phyloP scores from a whole-genome alignment of 768 basidiomycete genomes.

The Candolleomyces efflorescens region DNA sequence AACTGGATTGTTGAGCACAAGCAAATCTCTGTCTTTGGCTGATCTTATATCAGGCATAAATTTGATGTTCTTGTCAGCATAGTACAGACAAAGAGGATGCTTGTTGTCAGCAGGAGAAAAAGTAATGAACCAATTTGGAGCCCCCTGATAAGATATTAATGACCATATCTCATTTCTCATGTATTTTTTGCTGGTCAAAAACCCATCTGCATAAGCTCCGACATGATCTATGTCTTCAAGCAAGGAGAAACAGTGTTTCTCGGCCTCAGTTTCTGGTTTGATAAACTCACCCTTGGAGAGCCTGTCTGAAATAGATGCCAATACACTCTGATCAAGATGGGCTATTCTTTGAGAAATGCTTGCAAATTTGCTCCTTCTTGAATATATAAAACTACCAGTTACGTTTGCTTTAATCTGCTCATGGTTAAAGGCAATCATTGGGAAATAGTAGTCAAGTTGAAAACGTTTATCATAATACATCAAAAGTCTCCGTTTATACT shows the following conservation, averaged over 20 bases:
- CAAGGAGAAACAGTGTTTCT: slow-evolving; percentile 30
- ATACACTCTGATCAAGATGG: slow-evolving; percentile 16
- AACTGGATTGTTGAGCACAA: not conserved
- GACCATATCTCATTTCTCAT: slow-evolving; percentile 30
- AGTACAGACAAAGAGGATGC: slow-evolving; percentile 31
- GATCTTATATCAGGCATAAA: slow-evolving; percentile 17
- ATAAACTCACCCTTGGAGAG: slow-evolving; percentile 21
- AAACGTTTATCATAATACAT: slow-evolving; percentile 34
- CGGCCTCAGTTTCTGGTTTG: slow-evolving; percentile 22
- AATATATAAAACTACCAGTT: slow-evolving; percentile 22
- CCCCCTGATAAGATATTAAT: slow-evolving; percentile 16
- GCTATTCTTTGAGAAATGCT: slow-evolving; percentile 19
- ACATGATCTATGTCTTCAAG: slow-evolving; percentile 32
- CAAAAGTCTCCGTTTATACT: not conserved
- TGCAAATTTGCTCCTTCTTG: slow-evolving; percentile 21
- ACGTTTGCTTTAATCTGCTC: slow-evolving; percentile 28
- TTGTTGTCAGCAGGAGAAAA: slow-evolving; percentile 24
- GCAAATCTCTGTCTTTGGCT: not conserved
- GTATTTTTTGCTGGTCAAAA: slow-evolving; percentile 22
- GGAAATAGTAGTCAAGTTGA: slow-evolving; percentile 32
- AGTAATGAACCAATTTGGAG: slow-evolving; percentile 32
- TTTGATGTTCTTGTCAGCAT: slow-evolving; percentile 17
- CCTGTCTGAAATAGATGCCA: slow-evolving; percentile 15
- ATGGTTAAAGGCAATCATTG: slow-evolving; percentile 37
- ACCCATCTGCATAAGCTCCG: slow-evolving; percentile 24